Base-by-base conservation (phyloP, 108 stramenopile species). In the Skeletonema grethae region DNA sequence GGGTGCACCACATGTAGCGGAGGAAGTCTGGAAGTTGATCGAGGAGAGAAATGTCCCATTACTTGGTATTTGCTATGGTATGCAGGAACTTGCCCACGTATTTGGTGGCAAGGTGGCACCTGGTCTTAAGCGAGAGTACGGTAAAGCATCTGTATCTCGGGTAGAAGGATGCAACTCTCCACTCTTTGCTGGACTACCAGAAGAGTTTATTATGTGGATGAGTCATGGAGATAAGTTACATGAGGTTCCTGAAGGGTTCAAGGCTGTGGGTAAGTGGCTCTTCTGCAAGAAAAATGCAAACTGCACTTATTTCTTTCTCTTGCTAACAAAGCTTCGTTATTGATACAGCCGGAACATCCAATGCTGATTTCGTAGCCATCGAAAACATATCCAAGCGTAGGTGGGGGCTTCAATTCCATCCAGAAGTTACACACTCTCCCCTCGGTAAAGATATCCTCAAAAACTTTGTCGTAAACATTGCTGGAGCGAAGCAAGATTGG, bases 321-420 rank as follows among this genome's bases (percentile, higher is more conserved):
- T n/a, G 8, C 29, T 65, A n/a, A 60, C 18, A 11, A 31, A 12
- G 12, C 41, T 8, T 29, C 64, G 50, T 61, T 43, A 15, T 3
- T 71, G 73, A 67, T 32, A 70, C 83, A 67, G 90, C 86, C 32
- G 75, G 63, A 32, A 98, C 99, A 10, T 83, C 77, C 25, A 97
- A 98, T 74, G 95, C 96, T 57, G 88, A 91, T 43, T 91, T 90
- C 70, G 98, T 98, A 7, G 95, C 93, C 38, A 97, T 98, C 58
- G 96, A 94, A 66, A 90, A 97, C 70, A 36, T 83, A 18, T 83
- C 81, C 29, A 87, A 73, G 58, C 72, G 76, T 57, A 93, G 95
- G 87, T 99, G 93, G 90, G 98, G 98, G 8, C 63, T 98, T 29
- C 98, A 99, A 75, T 98, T 99, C 77, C 99, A 99, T 72, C 99